Base-by-base conservation (phyloP, 2,329 filamentous ascomycete genomes). In the Corynespora cassiicola region DNA sequence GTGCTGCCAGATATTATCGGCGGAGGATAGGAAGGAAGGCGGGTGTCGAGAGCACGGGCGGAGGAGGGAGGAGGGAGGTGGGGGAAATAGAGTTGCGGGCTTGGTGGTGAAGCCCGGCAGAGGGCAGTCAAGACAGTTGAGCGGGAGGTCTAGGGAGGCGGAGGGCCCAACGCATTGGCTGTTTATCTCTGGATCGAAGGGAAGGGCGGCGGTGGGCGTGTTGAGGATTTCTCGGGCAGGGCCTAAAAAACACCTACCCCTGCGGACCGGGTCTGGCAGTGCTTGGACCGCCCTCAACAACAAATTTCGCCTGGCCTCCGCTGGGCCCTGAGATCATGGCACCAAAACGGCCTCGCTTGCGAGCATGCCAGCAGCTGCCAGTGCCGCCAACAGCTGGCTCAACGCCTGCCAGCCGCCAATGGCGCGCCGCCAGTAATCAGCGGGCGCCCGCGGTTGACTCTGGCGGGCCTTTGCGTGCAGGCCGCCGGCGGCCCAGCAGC, bases 181-280 rank as follows among this genome's bases (percentile, higher is more conserved):
- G 55, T 51, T 54, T 60, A 62, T 63, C 53, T 46, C 50, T 56
- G 45, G 50, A 43, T 50, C 35, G 45, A 47, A 53, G 37, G 51
- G 47, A 45, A 49, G 45, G 36, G 41, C 42, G 40, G 42, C 39
- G 35, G 34, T 42, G 47, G 43, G 45, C 42, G 50, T 57, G 61
- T 65, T 63, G 59, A 66, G 63, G 50, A 61, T 52, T 57, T 59
- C 50, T 49, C 50, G 53, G 50, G 43, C 50, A 41, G n/a, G 40
- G 42, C 30, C 59, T 54, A 63, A 61, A 64, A 63, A 53, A 47
- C 51, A 39, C 27, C 25, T 44, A 61, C 50, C 61, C 61, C 59
- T 64, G 61, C 48, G 16, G 34, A 38, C 37, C 37, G 42, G 50
- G 54, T 45, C 45, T 36, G 52, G 44, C 51, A 28, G 48, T 57